Evolutionary conservation across 371 early-diverging fungal genomes (phyloP).

Genomic region (Circinella minor): DNA sequence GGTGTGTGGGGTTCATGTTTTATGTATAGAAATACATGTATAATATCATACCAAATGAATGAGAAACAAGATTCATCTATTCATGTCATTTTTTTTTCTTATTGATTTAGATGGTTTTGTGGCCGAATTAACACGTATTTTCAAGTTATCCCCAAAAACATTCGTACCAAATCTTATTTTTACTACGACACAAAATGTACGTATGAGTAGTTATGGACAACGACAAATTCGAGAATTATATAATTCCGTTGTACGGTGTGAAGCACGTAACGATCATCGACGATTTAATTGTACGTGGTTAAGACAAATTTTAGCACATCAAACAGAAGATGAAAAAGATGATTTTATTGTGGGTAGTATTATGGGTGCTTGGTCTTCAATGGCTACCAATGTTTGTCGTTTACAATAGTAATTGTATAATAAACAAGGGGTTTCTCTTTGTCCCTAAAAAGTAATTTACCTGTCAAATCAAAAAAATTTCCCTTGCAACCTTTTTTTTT

Average conservation of each 20-base stretch:
- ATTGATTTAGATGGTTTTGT: slow-evolving; percentile 18
- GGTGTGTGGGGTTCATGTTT: too few species aligned
- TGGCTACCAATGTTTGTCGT: slow-evolving; percentile 40
- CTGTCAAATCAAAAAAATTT: background rate
- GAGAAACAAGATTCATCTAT: too few species aligned
- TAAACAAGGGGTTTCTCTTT: slow-evolving; percentile 1
- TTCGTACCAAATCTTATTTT: slow-evolving; percentile 62
- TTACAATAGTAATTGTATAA: slow-evolving; percentile 28
- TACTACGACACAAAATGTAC: slow-evolving; percentile 54
- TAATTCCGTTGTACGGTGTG: slow-evolving; percentile 56
- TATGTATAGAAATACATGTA: too few species aligned
- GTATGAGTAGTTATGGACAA: slow-evolving; percentile 55
- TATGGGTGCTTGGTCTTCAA: slow-evolving; percentile 41
- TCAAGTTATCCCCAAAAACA: slow-evolving; percentile 37
- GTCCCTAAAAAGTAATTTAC: background rate
- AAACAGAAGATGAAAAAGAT: slow-evolving; percentile 48
- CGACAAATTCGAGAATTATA: slow-evolving; percentile 58
- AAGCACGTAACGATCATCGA: slow-evolving; percentile 49
- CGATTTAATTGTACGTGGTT: slow-evolving; percentile 63
- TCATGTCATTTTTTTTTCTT: background rate
- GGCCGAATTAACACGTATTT: slow-evolving; percentile 42
- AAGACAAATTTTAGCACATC: slow-evolving; percentile 48
- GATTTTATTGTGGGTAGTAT: slow-evolving; percentile 46
- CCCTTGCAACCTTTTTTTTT: background rate
- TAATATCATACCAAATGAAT: too few species aligned